Percentiles rank a stretch among this genome's conserved stretches.
phyloP scores from a whole-genome alignment of 176 grass and related monocot species.

The Chloris gayana region DNA sequence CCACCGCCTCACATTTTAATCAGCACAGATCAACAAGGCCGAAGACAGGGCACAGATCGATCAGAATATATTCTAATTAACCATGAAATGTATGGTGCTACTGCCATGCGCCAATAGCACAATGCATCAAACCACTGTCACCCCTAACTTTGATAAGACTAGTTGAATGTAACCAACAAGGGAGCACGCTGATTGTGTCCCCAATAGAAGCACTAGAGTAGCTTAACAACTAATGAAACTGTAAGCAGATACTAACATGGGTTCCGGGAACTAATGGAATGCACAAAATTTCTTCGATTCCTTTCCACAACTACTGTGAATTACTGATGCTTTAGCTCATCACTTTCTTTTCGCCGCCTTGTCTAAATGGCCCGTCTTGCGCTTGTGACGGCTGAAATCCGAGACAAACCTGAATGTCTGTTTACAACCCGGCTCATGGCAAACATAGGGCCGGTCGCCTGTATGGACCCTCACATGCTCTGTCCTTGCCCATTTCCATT shows the following conservation, averaged over 20 bases:
- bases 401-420: constrained; percentile 97
- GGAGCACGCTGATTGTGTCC: constrained; percentile 15
- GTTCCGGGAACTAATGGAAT: constrained; percentile 40
- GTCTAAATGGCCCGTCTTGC: constrained; percentile 73
- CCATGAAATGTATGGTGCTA: constrained; percentile 14
- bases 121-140: constrained; percentile 18
- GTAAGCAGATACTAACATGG: constrained; percentile 17
- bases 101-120: background rate
- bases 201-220: constrained; percentile 18
- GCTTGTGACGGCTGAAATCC: constrained; percentile 90
- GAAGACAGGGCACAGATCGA: background rate
- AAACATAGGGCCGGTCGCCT: constrained; percentile 85
- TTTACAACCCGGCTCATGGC: constrained; percentile 65
- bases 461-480: constrained; percentile 94
- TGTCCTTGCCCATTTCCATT: constrained; percentile 94
- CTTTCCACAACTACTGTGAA: constrained; percentile 22
- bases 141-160: background rate
- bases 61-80: constrained; percentile 13
- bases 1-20: background rate
- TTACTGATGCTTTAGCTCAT: constrained; percentile 30
- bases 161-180: constrained; percentile 17
- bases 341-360: constrained; percentile 52
- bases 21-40: background rate
- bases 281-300: constrained; percentile 22
- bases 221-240: constrained; percentile 36